A percentile compares a stretch with the other conserved stretches of the same genome.
Evolutionary conservation across 305 asterid species (phyloP).

Genomic region (Striga hermonthica): DNA sequence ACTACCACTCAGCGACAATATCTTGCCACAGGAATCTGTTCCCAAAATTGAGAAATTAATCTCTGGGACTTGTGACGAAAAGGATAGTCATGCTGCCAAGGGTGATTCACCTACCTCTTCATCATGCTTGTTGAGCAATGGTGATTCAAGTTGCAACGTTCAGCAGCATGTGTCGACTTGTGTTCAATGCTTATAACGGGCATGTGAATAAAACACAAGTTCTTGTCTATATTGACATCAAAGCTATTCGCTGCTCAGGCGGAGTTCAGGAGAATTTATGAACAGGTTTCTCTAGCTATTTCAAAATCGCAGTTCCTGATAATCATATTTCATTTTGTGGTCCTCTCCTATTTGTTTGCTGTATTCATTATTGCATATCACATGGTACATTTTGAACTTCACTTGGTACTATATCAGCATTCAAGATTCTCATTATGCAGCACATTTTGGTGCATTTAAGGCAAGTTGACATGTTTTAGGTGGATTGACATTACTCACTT

Average conservation of each 20-base stretch:
- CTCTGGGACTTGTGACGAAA: constrained; percentile 34
- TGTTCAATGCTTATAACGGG: constrained; percentile 42
- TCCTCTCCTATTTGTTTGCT: constrained; percentile 14
- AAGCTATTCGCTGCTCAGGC: constrained; percentile 66
- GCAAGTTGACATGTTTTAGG: constrained; percentile 17
- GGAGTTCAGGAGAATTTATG: constrained; percentile 74
- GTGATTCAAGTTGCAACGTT: constrained; percentile 33
- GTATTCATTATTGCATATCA: constrained; percentile 7
- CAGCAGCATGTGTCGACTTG: constrained; percentile 34
- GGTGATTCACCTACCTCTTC: constrained; percentile 37
- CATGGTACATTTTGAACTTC: constrained; percentile 11
- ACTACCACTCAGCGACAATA: constrained; percentile 41
- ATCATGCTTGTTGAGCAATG: constrained; percentile 35
- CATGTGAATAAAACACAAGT: constrained; percentile 75
- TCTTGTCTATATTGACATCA: constrained; percentile 61
- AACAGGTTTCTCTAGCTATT: constrained; percentile 57
- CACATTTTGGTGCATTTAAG: constrained; percentile 7
- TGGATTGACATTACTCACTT: constrained; percentile 4
- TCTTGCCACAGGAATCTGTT: constrained; percentile 33
- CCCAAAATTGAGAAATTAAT: constrained; percentile 35
- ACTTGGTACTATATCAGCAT: constrained; percentile 17
- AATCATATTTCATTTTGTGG: constrained; percentile 23
- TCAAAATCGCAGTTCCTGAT: constrained; percentile 10
- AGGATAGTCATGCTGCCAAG: constrained; percentile 34
- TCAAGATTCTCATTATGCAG: constrained; percentile 23